Evolutionary conservation across 2,329 filamentous ascomycete species (phyloP), one percentile per base, ranked within the genome.

Genomic region (Chaetomiaceae sp.): DNA sequence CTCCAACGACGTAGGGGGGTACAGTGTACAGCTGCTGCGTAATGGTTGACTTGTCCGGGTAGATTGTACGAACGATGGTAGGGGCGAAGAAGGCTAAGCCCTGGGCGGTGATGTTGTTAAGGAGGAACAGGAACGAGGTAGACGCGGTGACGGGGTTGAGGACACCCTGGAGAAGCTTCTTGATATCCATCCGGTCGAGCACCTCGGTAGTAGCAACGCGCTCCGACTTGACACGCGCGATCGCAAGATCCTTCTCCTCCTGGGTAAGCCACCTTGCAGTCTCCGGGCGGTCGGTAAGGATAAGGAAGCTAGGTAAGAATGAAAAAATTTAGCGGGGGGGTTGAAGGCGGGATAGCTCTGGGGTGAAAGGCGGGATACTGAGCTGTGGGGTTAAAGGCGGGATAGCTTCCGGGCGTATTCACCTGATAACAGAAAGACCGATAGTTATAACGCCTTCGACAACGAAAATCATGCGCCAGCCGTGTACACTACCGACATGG

Each of bases 71-170:
- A 37, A 89, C 82, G 55, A 89, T 87, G 0, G 84, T 88, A 0
- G 85, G 85, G 0, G 78, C 69, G 68, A 89, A 89, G 73, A 87
- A 87, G 2, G 81, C 81, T 2, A 88, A 72, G 4, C 85, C 85
- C 62, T 87, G 83, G 1, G 88, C 85, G 0, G 85, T 88, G 63
- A 89, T 80, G 66, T 83, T 85, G 71, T 82, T 72, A 50, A 86
- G 73, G 1, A 85, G 66, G 67, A 85, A 85, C 55, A 85, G 76
- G 55, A 80, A 65, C 0, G 79, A 65, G 0, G 77, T 84, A 0
- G 66, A 52, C 3, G 70, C 50, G 3, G 65, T 66, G 8, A 85
- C 74, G 0, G 85, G 85, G 57, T 75, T 82, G 63, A 81, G 75
- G 56, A 87, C 81, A 6, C 85, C 86, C 4, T 73, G 72, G 35